Evolutionary conservation across 2,329 filamentous ascomycete genomes (phyloP).

Genomic region (Pestalotiopsis sp.): DNA sequence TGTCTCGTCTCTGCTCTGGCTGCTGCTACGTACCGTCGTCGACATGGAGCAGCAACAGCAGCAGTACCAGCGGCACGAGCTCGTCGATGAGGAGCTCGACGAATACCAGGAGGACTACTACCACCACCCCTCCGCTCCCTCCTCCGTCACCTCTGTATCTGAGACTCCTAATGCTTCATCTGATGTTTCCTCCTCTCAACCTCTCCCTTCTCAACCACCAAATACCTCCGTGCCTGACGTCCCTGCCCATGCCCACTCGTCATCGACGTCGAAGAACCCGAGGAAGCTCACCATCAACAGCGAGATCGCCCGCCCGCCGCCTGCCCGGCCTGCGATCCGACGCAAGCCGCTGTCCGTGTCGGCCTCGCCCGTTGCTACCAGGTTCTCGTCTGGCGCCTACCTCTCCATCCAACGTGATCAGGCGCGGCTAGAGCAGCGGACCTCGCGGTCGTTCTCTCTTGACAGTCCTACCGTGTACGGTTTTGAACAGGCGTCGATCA

Average conservation of each 20-base stretch:
- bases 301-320: slow-evolving; percentile 19
- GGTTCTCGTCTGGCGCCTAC: slow-evolving; percentile 45
- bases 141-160: slow-evolving; percentile 24
- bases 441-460: slow-evolving; percentile 54
- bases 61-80: not conserved
- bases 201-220: slow-evolving; percentile 15
- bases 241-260: slow-evolving; percentile 22
- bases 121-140: not conserved
- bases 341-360: slow-evolving; percentile 62
- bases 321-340: slow-evolving; percentile 42
- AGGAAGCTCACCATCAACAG: slow-evolving; percentile 29
- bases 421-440: slow-evolving; percentile 51
- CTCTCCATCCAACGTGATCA: slow-evolving; percentile 38
- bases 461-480: slow-evolving; percentile 66
- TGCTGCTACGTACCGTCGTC: not conserved
- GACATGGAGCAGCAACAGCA: slow-evolving; percentile 11
- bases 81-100: not conserved
- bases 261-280: slow-evolving; percentile 27
- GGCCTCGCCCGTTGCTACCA: slow-evolving; percentile 50
- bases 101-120: not conserved
- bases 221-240: slow-evolving; percentile 29
- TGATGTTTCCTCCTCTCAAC: slow-evolving; percentile 27
- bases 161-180: slow-evolving; percentile 40
- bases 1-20: not conserved
- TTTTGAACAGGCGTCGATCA: slow-evolving; percentile 38